phyloP scores from a whole-genome alignment of 768 basidiomycete species.

The Gloeophyllum trabeum region DNA sequence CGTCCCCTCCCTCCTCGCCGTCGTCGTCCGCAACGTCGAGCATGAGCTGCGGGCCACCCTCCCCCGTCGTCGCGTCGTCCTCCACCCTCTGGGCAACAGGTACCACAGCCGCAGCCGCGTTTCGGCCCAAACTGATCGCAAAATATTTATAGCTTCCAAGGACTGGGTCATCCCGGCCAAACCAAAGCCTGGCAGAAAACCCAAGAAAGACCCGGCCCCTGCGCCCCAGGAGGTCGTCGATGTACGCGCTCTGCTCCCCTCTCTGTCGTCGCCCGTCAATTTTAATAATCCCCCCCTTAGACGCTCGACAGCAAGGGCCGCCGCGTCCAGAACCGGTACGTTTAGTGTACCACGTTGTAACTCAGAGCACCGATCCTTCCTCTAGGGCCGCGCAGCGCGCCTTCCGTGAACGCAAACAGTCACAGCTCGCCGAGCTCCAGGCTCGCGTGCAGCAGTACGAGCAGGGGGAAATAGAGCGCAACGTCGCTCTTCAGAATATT shows the following conservation, averaged over 20 bases:
- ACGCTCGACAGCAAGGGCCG: constrained; percentile 44
- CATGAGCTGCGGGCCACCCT: constrained; percentile 18
- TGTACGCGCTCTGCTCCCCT: constrained; percentile 24
- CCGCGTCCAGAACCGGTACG: constrained; percentile 68
- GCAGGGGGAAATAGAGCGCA: constrained; percentile 84
- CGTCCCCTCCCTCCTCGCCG: constrained; percentile 1
- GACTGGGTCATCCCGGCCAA: constrained; percentile 85
- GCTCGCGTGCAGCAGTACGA: constrained; percentile 78
- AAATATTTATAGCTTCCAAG: constrained; percentile 51
- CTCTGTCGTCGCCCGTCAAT: constrained; percentile 3
- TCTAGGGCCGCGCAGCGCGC: constrained; percentile 78
- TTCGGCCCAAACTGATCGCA: constrained; percentile 3
- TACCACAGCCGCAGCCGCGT: constrained; percentile 17
- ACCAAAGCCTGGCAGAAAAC: constrained; percentile 81
- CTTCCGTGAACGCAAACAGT: constrained; percentile 83
- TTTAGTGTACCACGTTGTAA: constrained; percentile 1
- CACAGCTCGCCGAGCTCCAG: constrained; percentile 80
- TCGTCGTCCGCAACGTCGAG: neutral
- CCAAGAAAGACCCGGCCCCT: constrained; percentile 53
- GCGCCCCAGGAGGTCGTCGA: constrained; percentile 30
- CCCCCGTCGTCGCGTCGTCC: constrained; percentile 30
- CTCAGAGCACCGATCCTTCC: constrained; percentile 1
- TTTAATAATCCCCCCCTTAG: constrained; percentile 4
- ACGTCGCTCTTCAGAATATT: constrained; percentile 71
- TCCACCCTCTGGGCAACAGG: constrained; percentile 69